These are phyloP conservation scores for Corynascus novoguineensis DNA, from an alignment of 495 filamentous ascomycete species.

Conservation along the genomic window DNA sequence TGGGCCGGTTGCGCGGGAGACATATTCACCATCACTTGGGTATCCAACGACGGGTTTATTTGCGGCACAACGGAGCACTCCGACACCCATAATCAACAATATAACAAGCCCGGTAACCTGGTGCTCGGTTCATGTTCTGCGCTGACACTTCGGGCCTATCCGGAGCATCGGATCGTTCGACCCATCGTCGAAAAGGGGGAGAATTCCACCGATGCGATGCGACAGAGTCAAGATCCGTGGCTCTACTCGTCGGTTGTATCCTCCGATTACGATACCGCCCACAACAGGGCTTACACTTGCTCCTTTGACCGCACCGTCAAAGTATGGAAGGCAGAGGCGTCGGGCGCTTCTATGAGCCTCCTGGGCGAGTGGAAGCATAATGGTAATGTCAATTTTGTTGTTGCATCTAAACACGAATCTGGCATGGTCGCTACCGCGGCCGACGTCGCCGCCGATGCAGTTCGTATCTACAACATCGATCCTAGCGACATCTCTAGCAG, in stretches of 20 bases:
- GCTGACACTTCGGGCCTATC: constrained; percentile 56
- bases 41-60: constrained; percentile 45
- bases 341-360: constrained; percentile 34
- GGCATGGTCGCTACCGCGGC: constrained; percentile 48
- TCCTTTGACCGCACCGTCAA: constrained; percentile 79
- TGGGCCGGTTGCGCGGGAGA: constrained; percentile 56
- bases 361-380: constrained; percentile 55
- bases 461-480: constrained; percentile 45
- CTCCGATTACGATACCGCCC: constrained; percentile 60
- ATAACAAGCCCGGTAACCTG: constrained; percentile 76
- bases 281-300: constrained; percentile 61
- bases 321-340: constrained; percentile 55
- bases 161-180: constrained; percentile 61
- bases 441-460: constrained; percentile 42
- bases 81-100: constrained; percentile 72
- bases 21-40: constrained; percentile 54
- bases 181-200: constrained; percentile 46
- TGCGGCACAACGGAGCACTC: constrained; percentile 68
- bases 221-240: constrained; percentile 58
- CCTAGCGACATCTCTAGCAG: constrained; percentile 29
- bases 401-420: constrained; percentile 45
- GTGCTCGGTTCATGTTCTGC: constrained; percentile 58
- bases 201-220: constrained; percentile 53
- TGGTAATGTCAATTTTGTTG: constrained; percentile 66
- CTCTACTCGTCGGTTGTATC: constrained; percentile 73